Evolutionary conservation across 2,329 filamentous ascomycete genomes (phyloP), one percentile per base, ranked within the genome.

Genomic region (Aspergillus texensis): DNA sequence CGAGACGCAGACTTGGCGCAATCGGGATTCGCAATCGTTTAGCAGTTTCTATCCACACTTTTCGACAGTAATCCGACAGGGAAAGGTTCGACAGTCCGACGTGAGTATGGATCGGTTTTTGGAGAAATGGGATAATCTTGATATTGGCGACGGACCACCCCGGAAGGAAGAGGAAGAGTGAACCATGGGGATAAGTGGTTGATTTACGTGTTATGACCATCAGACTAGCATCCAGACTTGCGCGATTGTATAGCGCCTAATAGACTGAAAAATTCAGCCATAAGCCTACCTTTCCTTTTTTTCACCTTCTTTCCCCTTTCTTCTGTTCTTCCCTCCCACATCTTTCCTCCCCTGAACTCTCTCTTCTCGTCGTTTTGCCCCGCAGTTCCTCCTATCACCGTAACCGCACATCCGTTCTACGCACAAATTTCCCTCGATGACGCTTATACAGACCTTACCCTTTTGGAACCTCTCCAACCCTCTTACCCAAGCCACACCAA

Each of bases 41-140:
- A 74, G 71, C 55, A 74, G 70, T 32, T 65, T 71, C 24, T 74
- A 74, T 24, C 70, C 72, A 26, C 68, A 70, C 46, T 67, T 65
- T n/a, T 28, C n/a, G 28, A 57, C 65, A 21, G 63, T 68, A 1
- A 65, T 70, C 19, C 58, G 58, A 11, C 50, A 67, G 24, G 65
- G 63, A 1, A 43, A 56, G 4, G 24, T 53, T 6, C 60, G 61
- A 8, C 52, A 54, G 41, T 61, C 61, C 2, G 58, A 63, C 19
- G 55, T 39, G 11, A 45, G 55, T 16, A 60, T 76, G 61, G 72
- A 76, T 53, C 64, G 62, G 41, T 71, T 75, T 60, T 58, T 76
- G 24, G 67, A 72, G 53, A 75, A 75, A 59, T 76, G 72, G 71
- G 71, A 71, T 54, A 60, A 65, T 26, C 30, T 74, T 30, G 60